Evolutionary conservation across 2,329 filamentous ascomycete genomes (phyloP).

Genomic region (Aspergillus brasiliensis): DNA sequence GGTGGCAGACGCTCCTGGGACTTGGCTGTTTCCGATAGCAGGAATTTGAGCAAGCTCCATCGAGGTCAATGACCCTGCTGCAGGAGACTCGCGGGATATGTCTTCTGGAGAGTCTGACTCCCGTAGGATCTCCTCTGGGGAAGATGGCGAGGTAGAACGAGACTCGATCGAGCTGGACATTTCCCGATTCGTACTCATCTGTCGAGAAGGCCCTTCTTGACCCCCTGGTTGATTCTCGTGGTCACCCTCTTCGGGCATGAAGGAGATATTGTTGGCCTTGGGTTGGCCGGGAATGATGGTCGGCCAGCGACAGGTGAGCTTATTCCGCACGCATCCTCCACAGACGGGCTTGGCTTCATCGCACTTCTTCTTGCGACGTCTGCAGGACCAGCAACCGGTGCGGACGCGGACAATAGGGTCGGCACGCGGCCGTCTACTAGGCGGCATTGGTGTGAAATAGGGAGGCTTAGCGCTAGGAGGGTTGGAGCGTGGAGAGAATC

Average conservation of each 20-base stretch:
- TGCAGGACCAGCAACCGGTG: slow-evolving; percentile 36
- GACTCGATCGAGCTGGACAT: background rate
- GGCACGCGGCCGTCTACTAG: slow-evolving; percentile 26
- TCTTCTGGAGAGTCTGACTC: background rate
- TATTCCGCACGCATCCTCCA: slow-evolving; percentile 32
- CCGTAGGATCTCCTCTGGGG: background rate
- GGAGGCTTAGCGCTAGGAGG: background rate
- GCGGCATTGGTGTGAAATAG: slow-evolving; percentile 21
- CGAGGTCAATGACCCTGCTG: background rate
- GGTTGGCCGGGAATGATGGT: slow-evolving; percentile 17
- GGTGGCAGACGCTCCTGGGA: slow-evolving; percentile 2
- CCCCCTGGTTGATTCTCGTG: slow-evolving; percentile 1
- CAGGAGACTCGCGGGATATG: background rate
- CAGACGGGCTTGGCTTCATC: slow-evolving; percentile 39
- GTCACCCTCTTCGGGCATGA: background rate
- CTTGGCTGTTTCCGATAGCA: background rate
- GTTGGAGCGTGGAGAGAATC: background rate
- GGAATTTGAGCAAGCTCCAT: background rate
- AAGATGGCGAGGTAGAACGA: background rate
- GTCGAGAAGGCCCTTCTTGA: background rate
- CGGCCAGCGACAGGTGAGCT: slow-evolving; percentile 32
- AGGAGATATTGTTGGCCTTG: slow-evolving; percentile 11
- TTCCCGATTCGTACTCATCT: background rate
- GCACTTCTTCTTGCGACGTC: slow-evolving; percentile 38
- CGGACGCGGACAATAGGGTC: slow-evolving; percentile 34